A percentile compares a stretch with the other conserved stretches of the same genome.
Evolutionary conservation across 129 eudicot species (phyloP).

Genomic region (Flaveria linearis): DNA sequence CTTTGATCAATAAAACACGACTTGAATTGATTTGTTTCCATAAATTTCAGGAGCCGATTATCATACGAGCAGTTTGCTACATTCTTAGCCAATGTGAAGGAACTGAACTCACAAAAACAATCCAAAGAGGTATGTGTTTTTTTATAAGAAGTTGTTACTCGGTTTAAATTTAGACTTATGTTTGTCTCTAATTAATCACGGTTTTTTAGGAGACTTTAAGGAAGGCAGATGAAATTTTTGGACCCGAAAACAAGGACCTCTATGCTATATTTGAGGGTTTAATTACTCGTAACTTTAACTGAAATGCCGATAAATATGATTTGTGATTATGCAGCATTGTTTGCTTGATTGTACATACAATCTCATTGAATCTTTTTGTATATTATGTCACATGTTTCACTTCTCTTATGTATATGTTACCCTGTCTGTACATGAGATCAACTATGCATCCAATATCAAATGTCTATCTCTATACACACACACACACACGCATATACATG

Average conservation of each 20-base stretch:
- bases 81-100: constrained; percentile 92
- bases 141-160: background rate
- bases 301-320: constrained; percentile 12
- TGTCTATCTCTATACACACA: background rate
- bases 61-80: constrained; percentile 95
- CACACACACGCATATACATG: background rate
- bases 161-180: background rate
- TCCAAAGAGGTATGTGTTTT: constrained; percentile 67
- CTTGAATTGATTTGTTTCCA: too few species aligned
- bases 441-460: constrained; percentile 13
- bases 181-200: constrained; percentile 3
- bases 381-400: constrained; percentile 25
- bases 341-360: constrained; percentile 31
- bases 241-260: constrained; percentile 88
- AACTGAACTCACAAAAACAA: constrained; percentile 90
- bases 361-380: constrained; percentile 22
- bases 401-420: constrained; percentile 21
- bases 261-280: constrained; percentile 77
- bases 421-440: constrained; percentile 25
- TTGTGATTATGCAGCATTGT: constrained; percentile 10
- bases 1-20: too few species aligned
- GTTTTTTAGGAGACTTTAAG: constrained; percentile 64
- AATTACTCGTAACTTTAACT: constrained; percentile 72
- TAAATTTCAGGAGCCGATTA: constrained; percentile 64
- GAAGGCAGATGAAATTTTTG: constrained; percentile 92